Evolutionary conservation across 2,329 filamentous ascomycete genomes (phyloP), one percentile per base, ranked within the genome.

Genomic region (Fonsecaea erecta): DNA sequence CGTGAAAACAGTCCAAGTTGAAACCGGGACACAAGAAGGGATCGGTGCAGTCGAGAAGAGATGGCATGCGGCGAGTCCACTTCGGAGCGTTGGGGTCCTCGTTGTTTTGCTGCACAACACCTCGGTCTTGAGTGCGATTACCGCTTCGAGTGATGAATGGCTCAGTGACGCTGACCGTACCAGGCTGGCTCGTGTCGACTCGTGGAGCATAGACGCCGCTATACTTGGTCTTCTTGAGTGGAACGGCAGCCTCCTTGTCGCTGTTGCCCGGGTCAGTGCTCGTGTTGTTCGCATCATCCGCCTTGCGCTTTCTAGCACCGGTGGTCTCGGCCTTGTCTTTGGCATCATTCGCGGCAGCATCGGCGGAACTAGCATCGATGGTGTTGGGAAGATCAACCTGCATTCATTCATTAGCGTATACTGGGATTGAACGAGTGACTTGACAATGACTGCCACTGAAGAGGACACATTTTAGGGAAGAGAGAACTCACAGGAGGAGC

Each of bases 1-100:
- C 26, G 52, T 64, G 62, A 40, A 54, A 64, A 51, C 62, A 64
- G 16, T 52, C 30, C n/a, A 24, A 4, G 43, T 24, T 24, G 18
- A 8, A 18, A 4, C 43, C 43, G 2, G 51, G 62, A 21, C 62
- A 64, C 18, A 46, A 18, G 48, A 4, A 55, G 11, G 62, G 62
- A 51, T 64, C 62, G n/a, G 34, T 40, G 30, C 16, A 26, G 55
- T 63, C 61, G 14, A 59, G 32, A 2, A 63, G 34, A 26, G 54
- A 52, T 14, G 61, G 61, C 12, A 52, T 9, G 14, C 24, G 18
- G 34, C 55, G 55, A 26, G 37, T 14, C 55, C 35, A 37, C 18
- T 28, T 30, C 11, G 56, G 61, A 35, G 55, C 34, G 16, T 34
- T 28, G 7, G 61, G 48, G 37, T 58, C 54, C n/a, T 24, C 7